Evolutionary conservation across 805 yeast species (phyloP).

Genomic region (Wickerhamiella shivajii): DNA sequence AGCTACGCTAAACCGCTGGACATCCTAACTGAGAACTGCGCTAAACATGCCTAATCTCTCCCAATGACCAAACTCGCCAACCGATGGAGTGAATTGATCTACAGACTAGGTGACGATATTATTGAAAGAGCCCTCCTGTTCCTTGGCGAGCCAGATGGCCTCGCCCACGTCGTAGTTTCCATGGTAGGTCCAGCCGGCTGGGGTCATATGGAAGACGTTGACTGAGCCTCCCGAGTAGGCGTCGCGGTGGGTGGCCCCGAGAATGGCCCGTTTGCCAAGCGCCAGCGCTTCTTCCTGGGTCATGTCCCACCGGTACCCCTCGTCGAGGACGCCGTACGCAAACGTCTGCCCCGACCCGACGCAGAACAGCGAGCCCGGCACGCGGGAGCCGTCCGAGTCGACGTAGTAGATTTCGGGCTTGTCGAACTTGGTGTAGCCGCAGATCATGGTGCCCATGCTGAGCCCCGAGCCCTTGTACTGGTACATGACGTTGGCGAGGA

Average conservation of each 20-base stretch:
- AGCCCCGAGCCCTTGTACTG: constrained; percentile 96
- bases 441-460: constrained; percentile 98
- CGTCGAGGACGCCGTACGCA: constrained; percentile 95
- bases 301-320: constrained; percentile 84
- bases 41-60: too few species aligned
- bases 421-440: constrained; percentile 90
- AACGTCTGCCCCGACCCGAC: constrained; percentile 99
- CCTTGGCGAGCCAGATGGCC: constrained; percentile 83
- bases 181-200: constrained; percentile 87
- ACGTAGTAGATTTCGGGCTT: constrained; percentile 94
- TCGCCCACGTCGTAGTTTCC: constrained; percentile 91
- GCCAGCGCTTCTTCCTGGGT: constrained; percentile 86
- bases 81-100: too few species aligned
- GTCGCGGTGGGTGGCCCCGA: constrained; percentile 97
- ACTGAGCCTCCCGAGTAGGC: constrained; percentile 96
- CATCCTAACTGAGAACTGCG: too few species aligned
- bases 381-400: constrained; percentile 92
- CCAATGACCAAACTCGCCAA: too few species aligned
- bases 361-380: constrained; percentile 88
- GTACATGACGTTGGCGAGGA: constrained; percentile 77
- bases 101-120: too few species aligned
- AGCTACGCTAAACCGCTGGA: too few species aligned
- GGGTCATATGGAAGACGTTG: constrained; percentile 84
- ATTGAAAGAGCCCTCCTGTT: constrained; percentile 75
- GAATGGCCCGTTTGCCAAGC: constrained; percentile 85